A percentile compares a stretch with the other conserved stretches of the same genome.
phyloP scores from a whole-genome alignment of 257 asterid genomes.

The Buddleja alternifolia region DNA sequence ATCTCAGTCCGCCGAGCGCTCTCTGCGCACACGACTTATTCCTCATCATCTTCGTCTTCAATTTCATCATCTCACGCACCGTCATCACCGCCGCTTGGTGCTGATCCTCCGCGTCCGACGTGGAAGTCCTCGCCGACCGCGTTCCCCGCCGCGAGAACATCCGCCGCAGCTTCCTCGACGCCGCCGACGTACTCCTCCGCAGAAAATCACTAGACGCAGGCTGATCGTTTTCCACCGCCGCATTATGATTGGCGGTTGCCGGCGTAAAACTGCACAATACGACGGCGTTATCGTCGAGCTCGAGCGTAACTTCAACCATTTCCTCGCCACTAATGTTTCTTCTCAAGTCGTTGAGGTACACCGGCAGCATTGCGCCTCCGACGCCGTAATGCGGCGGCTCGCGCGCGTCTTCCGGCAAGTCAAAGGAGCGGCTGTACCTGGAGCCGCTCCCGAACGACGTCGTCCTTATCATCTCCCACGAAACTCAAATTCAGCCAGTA shows the following conservation, averaged over 20 bases:
- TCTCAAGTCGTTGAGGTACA: conserved; percentile 67
- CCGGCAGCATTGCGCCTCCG: conserved; percentile 89
- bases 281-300: conserved; percentile 64
- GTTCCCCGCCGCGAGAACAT: conserved; percentile 68
- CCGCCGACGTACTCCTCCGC: conserved; percentile 58
- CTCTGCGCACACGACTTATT: conserved; percentile 78
- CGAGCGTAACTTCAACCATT: conserved; percentile 80
- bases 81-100: conserved; percentile 42
- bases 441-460: conserved; percentile 62
- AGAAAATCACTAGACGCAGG: conserved; percentile 34
- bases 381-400: conserved; percentile 28
- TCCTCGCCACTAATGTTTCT: conserved; percentile 44
- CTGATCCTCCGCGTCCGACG: conserved; percentile 44
- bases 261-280: conserved; percentile 42
- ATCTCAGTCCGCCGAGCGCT: conserved; percentile 83
- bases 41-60: conserved; percentile 69
- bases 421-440: conserved; percentile 53
- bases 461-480: conserved; percentile 37
- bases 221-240: conserved; percentile 13
- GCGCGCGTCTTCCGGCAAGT: conserved; percentile 46
- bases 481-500: not conserved
- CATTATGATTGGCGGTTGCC: conserved; percentile 14
- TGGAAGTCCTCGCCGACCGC: conserved; percentile 36
- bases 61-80: conserved; percentile 71
- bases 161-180: conserved; percentile 57